A percentile compares a stretch with the other conserved stretches of the same genome.
Evolutionary conservation across 176 grass and related monocot genomes (phyloP).

Genomic region (Avena insularis): DNA sequence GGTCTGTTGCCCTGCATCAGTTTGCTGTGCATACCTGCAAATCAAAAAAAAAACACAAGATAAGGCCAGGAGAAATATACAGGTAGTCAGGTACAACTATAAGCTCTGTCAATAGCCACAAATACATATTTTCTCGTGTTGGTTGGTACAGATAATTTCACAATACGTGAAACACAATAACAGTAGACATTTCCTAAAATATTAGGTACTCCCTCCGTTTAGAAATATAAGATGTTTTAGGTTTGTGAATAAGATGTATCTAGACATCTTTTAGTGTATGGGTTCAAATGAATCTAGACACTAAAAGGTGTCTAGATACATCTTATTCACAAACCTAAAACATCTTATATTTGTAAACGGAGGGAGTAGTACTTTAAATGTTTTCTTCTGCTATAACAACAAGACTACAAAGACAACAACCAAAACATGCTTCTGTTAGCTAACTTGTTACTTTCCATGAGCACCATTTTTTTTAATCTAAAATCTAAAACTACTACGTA

Average conservation of each 20-base stretch:
- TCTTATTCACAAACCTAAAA: too few species aligned
- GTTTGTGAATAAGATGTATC: too few species aligned
- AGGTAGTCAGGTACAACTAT: background rate
- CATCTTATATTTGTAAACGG: too few species aligned
- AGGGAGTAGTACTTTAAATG: background rate
- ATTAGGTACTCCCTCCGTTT: too few species aligned
- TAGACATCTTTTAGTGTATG: too few species aligned
- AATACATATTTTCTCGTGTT: background rate
- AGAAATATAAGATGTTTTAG: too few species aligned
- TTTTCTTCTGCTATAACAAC: background rate
- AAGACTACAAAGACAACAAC: background rate
- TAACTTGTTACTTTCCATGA: background rate
- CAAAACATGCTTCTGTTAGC: background rate
- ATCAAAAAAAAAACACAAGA: constrained; percentile 15
- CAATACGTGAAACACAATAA: background rate
- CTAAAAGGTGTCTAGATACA: too few species aligned
- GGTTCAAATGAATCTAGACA: too few species aligned
- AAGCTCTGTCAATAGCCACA: background rate
- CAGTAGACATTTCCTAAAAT: background rate
- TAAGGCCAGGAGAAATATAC: background rate
- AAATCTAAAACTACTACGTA: background rate
- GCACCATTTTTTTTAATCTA: background rate
- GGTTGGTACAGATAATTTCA: background rate
- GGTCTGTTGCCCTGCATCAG: constrained; percentile 88
- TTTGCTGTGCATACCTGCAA: constrained; percentile 76